These are phyloP conservation scores for Colletotrichum tanaceti DNA, from an alignment of 2,329 filamentous ascomycete species.

Conservation along the genomic window DNA sequence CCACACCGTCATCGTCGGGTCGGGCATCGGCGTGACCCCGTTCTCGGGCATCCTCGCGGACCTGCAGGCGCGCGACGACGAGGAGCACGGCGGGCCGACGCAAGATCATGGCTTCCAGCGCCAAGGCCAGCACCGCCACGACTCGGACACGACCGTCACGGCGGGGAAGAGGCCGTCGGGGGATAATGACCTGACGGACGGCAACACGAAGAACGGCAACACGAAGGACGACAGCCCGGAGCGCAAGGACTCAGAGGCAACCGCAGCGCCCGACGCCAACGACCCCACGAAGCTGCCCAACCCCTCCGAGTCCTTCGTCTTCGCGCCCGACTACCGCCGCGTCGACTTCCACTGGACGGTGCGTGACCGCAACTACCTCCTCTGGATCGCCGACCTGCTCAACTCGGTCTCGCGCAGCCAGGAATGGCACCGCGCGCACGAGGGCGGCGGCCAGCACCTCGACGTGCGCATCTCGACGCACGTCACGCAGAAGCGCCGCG, in stretches of 20 bases:
- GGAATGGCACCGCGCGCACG: constrained; percentile 52
- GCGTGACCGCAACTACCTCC: constrained; percentile 65
- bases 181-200: no score
- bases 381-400: constrained; percentile 68
- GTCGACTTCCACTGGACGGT: constrained; percentile 72
- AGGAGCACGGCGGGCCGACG: constrained; percentile 48
- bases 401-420: constrained; percentile 59
- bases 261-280: constrained; percentile 15
- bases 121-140: constrained; percentile 40
- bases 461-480: constrained; percentile 68
- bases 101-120: constrained; percentile 1
- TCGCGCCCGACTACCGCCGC: constrained; percentile 57
- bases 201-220: no score
- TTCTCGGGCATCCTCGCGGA: constrained; percentile 68
- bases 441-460: constrained; percentile 52
- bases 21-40: constrained; percentile 68
- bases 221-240: neutral
- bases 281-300: constrained; percentile 36
- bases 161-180: constrained; percentile 2
- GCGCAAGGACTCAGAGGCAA: neutral
- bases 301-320: constrained; percentile 43
- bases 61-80: constrained; percentile 60
- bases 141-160: constrained; percentile 37
- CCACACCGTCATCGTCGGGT: constrained; percentile 66
- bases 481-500: constrained; percentile 65